These are phyloP conservation scores for Penicillium riverlandense DNA, from an alignment of 495 filamentous ascomycete species.

Conservation along the genomic window DNA sequence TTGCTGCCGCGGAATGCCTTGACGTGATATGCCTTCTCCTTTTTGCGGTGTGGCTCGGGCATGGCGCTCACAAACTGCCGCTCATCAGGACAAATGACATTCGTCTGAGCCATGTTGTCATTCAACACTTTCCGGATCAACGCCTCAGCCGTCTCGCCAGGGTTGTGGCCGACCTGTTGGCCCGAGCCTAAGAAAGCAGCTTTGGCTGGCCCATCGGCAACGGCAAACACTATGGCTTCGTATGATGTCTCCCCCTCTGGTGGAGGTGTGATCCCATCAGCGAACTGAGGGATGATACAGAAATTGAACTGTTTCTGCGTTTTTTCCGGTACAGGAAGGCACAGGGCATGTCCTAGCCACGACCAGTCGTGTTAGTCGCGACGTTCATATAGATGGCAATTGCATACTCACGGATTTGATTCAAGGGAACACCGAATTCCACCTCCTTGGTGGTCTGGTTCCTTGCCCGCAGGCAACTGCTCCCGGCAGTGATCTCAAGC, in stretches of 20 bases:
- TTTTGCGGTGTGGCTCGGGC: slow-evolving; percentile 77
- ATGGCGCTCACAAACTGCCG: slow-evolving; percentile 71
- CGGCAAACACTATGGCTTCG: slow-evolving; percentile 81
- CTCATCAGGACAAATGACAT: slow-evolving; percentile 61
- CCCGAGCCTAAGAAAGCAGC: slow-evolving; percentile 32
- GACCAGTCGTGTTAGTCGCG: too few species aligned
- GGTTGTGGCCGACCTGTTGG: slow-evolving; percentile 32
- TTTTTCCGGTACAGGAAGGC: slow-evolving; percentile 88
- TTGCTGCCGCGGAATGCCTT: slow-evolving; percentile 90
- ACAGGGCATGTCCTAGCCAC: slow-evolving; percentile 60
- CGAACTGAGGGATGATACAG: slow-evolving; percentile 64
- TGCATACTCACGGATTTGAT: slow-evolving; percentile 60
- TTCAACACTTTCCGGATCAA: slow-evolving; percentile 59
- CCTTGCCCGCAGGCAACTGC: slow-evolving; percentile 57
- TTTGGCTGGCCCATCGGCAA: slow-evolving; percentile 67
- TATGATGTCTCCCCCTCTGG: slow-evolving; percentile 25
- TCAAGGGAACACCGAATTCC: slow-evolving; percentile 63
- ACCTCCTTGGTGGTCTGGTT: slow-evolving; percentile 56
- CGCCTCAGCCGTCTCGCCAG: slow-evolving; percentile 54
- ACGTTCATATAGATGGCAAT: not conserved
- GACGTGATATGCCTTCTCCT: slow-evolving; percentile 85
- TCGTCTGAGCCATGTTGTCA: slow-evolving; percentile 46
- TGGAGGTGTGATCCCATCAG: slow-evolving; percentile 46
- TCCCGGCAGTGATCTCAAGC: slow-evolving; percentile 57
- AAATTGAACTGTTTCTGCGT: slow-evolving; percentile 83